phyloP scores from a whole-genome alignment of 202 grass and related monocot species.

The Musa balbisiana region DNA sequence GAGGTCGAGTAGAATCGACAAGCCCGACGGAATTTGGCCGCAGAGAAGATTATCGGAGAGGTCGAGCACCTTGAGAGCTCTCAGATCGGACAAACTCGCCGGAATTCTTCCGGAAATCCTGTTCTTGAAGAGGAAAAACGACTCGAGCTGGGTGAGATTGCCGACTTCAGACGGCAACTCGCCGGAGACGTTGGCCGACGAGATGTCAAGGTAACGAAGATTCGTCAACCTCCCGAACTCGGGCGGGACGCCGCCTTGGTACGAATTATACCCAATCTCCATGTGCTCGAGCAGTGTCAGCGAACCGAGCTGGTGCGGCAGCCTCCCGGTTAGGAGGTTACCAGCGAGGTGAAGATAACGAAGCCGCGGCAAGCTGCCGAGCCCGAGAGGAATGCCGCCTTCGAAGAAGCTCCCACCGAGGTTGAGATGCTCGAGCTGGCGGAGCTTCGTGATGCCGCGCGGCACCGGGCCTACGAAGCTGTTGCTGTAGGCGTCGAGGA shows the following conservation, averaged over 20 bases:
- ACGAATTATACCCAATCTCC: constrained; percentile 73
- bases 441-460: constrained; percentile 31
- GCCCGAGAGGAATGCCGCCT: constrained; percentile 35
- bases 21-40: constrained; percentile 43
- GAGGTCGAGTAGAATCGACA: constrained; percentile 31
- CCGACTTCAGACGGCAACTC: constrained; percentile 40
- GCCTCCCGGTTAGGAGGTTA: constrained; percentile 38
- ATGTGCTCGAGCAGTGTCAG: constrained; percentile 41
- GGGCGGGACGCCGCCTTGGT: constrained; percentile 24
- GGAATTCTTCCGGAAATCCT: constrained; percentile 46
- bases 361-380: constrained; percentile 30
- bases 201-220: constrained; percentile 60
- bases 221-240: constrained; percentile 34
- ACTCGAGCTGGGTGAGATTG: constrained; percentile 30
- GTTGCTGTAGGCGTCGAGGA: constrained; percentile 73
- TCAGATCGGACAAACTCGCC: constrained; percentile 27
- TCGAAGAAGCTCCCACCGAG: constrained; percentile 79
- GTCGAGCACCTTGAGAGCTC: constrained; percentile 44
- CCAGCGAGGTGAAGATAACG: constrained; percentile 64
- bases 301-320: constrained; percentile 45
- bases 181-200: constrained; percentile 47
- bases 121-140: constrained; percentile 87
- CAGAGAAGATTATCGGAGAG: constrained; percentile 67
- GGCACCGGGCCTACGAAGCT: constrained; percentile 59
- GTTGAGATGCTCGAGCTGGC: constrained; percentile 39